These are phyloP conservation scores for Funneliformis caledonium DNA, from an alignment of 371 early-diverging fungal genomes.

Conservation along the genomic window DNA sequence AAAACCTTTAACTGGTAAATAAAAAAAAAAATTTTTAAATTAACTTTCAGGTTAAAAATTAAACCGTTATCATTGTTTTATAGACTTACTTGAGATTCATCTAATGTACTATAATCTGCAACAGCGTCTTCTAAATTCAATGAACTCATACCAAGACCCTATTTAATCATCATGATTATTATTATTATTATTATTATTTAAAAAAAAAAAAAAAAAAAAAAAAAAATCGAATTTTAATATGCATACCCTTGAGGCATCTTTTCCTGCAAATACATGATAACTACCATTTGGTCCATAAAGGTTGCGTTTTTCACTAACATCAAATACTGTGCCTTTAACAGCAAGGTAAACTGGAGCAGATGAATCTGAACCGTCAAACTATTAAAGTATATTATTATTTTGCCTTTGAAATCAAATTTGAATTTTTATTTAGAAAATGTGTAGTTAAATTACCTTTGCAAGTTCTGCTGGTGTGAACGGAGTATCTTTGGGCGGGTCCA, in stretches of 20 bases:
- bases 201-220: no score
- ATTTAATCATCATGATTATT: no score
- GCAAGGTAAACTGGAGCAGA: slow-evolving; percentile 78
- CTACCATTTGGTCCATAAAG: slow-evolving; percentile 72
- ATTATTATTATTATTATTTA: no score
- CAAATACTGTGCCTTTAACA: slow-evolving; percentile 82
- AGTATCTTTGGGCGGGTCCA: slow-evolving; percentile 33
- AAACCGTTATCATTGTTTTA: neutral
- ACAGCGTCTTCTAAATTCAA: slow-evolving; percentile 77
- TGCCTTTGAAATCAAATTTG: neutral
- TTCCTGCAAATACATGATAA: slow-evolving; percentile 80
- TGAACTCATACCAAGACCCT: slow-evolving; percentile 78
- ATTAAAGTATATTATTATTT: neutral
- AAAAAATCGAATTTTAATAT: neutral
- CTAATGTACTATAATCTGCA: slow-evolving; percentile 68
- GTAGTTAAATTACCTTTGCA: slow-evolving; percentile 6
- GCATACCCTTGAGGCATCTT: slow-evolving; percentile 74
- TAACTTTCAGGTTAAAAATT: neutral
- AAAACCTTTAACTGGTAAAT: slow-evolving; percentile 62
- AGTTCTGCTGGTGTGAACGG: slow-evolving; percentile 27
- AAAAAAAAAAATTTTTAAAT: neutral
- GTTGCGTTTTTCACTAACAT: slow-evolving; percentile 70
- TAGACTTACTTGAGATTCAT: slow-evolving; percentile 63
- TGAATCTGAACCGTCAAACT: slow-evolving; percentile 73
- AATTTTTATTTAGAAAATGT: neutral